Evolutionary conservation across 2,329 filamentous ascomycete genomes (phyloP), one percentile per base, ranked within the genome.

Genomic region (Cytospora leucostoma): DNA sequence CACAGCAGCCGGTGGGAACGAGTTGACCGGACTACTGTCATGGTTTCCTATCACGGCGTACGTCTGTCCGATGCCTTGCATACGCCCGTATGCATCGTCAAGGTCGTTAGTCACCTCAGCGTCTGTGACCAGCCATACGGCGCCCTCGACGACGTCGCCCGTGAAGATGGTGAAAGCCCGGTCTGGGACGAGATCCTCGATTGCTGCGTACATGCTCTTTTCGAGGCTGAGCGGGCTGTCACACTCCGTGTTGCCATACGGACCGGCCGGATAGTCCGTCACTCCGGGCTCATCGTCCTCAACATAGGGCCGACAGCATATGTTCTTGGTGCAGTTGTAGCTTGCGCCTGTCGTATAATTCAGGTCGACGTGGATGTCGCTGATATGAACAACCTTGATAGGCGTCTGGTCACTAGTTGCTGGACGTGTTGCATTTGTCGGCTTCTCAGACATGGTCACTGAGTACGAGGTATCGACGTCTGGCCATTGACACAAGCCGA

Each of bases 361-460:
- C 7, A 78, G 79, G 66, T 88, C 84, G 59, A 87, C 74, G 63
- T 87, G 85, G 50, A 85, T 83, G 66, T 88, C 85, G 13, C 82
- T 85, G 70, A 83, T 83, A 68, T 88, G 85, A 32, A 86, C 82
- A 5, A 88, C 75, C 67, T 82, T 79, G 66, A 86, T 70, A 7
- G 83, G 80, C 6, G 74, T 68, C 70, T 78, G 71, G 3, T 79
- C 77, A 58, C 80, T 83, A 2, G 80, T 74, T 1, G 61, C 50
- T 17, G 79, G 76, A 15, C 80, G 76, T 15, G 64, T 68, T 17
- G 69, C 68, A 17, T 71, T 62, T 12, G 50, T 54, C 8, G 78
- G 75, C 65, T 80, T 79, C 8, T 75, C 68, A 7, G 74, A 73
- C 13, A 82, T 79, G 54, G 84, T 79, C 2, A 73, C 69, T 15